Conservation (phyloP, 352 stramenopile species). For the Lagenidium sp. region DNA sequence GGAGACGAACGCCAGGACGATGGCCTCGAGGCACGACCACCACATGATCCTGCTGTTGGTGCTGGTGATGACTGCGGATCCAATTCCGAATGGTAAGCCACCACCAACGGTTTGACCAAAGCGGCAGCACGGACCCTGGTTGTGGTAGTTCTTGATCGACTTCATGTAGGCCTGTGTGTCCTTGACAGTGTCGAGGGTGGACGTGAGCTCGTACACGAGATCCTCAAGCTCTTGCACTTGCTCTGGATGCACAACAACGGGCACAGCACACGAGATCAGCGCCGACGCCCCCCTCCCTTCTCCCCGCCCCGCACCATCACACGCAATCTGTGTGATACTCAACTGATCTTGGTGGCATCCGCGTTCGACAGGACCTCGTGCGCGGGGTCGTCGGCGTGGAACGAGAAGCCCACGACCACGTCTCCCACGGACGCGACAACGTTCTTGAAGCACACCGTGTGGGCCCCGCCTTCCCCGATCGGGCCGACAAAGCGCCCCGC, state of each 20-base stretch:
- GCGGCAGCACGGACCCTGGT: slow-evolving; percentile 33
- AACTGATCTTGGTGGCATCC: slow-evolving; percentile 85
- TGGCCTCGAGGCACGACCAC: slow-evolving; percentile 73
- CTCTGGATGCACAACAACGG: too few species aligned
- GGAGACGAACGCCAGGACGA: slow-evolving; percentile 56
- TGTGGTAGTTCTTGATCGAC: slow-evolving; percentile 71
- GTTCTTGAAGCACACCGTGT: slow-evolving; percentile 78
- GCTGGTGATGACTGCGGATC: slow-evolving; percentile 58
- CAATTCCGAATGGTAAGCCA: too few species aligned
- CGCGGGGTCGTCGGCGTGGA: slow-evolving; percentile 76
- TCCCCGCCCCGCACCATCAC: too few species aligned
- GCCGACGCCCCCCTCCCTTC: too few species aligned
- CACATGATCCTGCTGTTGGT: slow-evolving; percentile 78
- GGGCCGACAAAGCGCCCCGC: slow-evolving; percentile 44
- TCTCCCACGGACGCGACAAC: slow-evolving; percentile 42
- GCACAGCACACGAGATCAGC: too few species aligned
- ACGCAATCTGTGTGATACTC: too few species aligned
- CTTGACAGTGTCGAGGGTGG: slow-evolving; percentile 81
- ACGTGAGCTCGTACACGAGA: slow-evolving; percentile 79
- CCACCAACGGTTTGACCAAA: too few species aligned
- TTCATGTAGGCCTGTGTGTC: slow-evolving; percentile 86
- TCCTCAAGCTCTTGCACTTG: slow-evolving; percentile 84
- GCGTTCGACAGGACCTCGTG: slow-evolving; percentile 85
- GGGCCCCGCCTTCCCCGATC: slow-evolving; percentile 39
- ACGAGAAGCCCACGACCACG: slow-evolving; percentile 78